phyloP scores from a whole-genome alignment of 805 yeast genomes.

The Ogataea pilisensis region DNA sequence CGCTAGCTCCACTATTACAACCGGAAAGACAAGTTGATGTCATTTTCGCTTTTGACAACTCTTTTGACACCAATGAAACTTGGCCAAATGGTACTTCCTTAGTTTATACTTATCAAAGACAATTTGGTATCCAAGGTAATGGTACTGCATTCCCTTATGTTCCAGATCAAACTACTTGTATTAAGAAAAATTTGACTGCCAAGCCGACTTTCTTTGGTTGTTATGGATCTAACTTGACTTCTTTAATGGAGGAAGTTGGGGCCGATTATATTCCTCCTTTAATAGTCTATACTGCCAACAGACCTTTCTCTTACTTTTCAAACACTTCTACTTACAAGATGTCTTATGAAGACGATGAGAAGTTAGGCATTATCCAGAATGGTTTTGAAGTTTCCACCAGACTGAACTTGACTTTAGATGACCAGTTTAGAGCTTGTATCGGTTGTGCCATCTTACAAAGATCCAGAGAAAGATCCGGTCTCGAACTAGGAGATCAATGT shows the following conservation, averaged over 20 bases:
- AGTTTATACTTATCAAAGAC: conserved; percentile 53
- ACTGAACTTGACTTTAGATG: conserved; percentile 61
- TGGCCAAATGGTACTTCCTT: conserved; percentile 73
- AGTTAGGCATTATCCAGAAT: conserved; percentile 57
- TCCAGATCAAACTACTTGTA: conserved; percentile 63
- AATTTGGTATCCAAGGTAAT: conserved; percentile 47
- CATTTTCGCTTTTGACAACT: conserved; percentile 61
- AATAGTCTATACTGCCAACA: conserved; percentile 72
- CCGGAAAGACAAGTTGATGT: conserved; percentile 59
- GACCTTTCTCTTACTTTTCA: conserved; percentile 58
- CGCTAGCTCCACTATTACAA: conserved; percentile 60
- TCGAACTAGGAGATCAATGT: conserved; percentile 66
- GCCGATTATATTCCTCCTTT: conserved; percentile 57
- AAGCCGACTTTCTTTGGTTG: conserved; percentile 85
- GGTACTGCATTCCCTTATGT: conserved; percentile 75
- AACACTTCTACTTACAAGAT: conserved; percentile 73
- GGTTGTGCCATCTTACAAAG: conserved; percentile 83
- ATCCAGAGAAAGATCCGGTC: conserved; percentile 63
- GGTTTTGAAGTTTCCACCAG: conserved; percentile 71
- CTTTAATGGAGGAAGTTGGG: conserved; percentile 36
- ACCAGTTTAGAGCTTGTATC: conserved; percentile 68
- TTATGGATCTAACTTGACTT: conserved; percentile 58
- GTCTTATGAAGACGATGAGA: conserved; percentile 55
- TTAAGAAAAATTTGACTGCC: conserved; percentile 55
- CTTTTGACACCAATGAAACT: conserved; percentile 52